phyloP scores from a whole-genome alignment of 1,139 yeast genomes.

The Taphrina wiesneri region DNA sequence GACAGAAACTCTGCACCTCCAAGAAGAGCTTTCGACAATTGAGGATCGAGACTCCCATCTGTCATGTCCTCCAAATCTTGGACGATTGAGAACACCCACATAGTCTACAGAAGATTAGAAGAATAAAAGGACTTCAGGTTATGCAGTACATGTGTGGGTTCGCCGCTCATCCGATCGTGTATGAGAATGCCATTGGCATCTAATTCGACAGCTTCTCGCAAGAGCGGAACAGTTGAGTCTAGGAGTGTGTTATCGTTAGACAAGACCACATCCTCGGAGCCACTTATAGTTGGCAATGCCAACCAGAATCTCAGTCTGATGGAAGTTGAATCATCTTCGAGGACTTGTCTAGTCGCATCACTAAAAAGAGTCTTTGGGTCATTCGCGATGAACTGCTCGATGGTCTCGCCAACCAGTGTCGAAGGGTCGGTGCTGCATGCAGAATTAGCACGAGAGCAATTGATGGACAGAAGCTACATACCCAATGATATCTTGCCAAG shows the following conservation, averaged over 20 bases:
- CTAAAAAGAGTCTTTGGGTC: conserved; percentile 49
- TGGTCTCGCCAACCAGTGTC: conserved; percentile 68
- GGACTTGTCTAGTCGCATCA: conserved; percentile 42
- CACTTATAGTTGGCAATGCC: conserved; percentile 9
- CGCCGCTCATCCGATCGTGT: conserved; percentile 59
- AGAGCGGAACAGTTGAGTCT: neutral
- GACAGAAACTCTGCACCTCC: conserved; percentile 87
- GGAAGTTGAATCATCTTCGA: conserved; percentile 38
- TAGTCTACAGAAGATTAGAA: conserved; percentile 4
- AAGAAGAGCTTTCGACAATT: conserved; percentile 70
- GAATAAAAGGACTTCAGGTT: conserved; percentile 36
- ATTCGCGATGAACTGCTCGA: conserved; percentile 67
- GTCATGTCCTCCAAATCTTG: neutral
- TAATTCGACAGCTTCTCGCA: conserved; percentile 52
- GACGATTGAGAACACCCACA: conserved; percentile 27
- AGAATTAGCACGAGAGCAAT: conserved; percentile 50
- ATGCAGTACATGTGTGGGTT: conserved; percentile 59
- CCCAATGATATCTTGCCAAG: conserved; percentile 71
- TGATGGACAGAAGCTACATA: conserved; percentile 36
- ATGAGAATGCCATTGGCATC: conserved; percentile 96
- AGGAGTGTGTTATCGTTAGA: neutral
- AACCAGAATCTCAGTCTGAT: conserved; percentile 29
- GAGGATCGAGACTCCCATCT: conserved; percentile 56
- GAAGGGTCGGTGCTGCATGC: conserved; percentile 41
- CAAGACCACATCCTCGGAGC: conserved; percentile 21